Percentiles rank a stretch among this genome's conserved stretches.
Evolutionary conservation across 192 early-diverging fungal species (phyloP).

Genomic region (Podila horticola): DNA sequence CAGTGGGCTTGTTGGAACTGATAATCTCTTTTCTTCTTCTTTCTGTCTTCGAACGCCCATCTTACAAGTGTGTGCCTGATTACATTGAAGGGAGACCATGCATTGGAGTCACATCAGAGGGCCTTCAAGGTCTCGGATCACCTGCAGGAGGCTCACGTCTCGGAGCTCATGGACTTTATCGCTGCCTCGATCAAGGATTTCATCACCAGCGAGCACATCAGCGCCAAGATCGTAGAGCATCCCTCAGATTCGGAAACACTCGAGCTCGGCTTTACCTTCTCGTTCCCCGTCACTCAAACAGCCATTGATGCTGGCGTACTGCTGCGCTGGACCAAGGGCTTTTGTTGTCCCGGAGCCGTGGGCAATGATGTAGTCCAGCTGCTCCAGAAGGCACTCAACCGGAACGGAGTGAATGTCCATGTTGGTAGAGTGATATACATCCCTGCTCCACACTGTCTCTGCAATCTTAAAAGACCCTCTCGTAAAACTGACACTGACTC

Average conservation of each 20-base stretch:
- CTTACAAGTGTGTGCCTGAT: constrained; percentile 76
- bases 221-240: constrained; percentile 55
- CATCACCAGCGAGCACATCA: constrained; percentile 66
- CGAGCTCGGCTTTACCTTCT: constrained; percentile 88
- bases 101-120: constrained; percentile 74
- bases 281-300: constrained; percentile 87
- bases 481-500: no score
- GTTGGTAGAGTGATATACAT: constrained; percentile 15
- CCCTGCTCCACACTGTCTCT: no score
- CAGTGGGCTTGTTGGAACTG: not conserved
- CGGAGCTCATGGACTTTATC: constrained; percentile 83
- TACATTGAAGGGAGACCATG: constrained; percentile 76
- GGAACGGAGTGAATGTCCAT: constrained; percentile 78
- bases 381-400: constrained; percentile 76
- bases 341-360: constrained; percentile 77
- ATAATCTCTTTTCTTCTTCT: no score
- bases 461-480: no score
- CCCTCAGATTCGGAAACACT: constrained; percentile 55
- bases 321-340: constrained; percentile 83
- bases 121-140: constrained; percentile 73
- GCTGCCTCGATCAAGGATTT: constrained; percentile 86
- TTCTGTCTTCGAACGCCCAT: no score
- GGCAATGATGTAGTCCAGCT: constrained; percentile 86
- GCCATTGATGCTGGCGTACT: constrained; percentile 69
- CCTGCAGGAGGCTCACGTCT: constrained; percentile 64